Conservation (phyloP, 495 filamentous ascomycete genomes). For the Penicillium dipodomyicola region DNA sequence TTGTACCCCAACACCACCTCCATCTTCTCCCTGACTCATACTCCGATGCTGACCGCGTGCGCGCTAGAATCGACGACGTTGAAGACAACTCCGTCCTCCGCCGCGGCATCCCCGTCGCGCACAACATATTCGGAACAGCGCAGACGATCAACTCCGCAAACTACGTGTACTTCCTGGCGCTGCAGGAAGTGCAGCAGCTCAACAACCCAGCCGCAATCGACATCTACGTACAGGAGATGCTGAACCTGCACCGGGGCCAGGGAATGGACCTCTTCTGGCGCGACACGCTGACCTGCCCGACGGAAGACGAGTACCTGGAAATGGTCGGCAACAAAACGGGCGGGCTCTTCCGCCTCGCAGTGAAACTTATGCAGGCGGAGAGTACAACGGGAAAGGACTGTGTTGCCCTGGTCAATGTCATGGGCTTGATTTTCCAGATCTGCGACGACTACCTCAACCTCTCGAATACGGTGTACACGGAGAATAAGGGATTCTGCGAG, state of each 20-base stretch:
- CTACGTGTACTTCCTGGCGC: constrained; percentile 91
- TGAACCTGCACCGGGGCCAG: constrained; percentile 93
- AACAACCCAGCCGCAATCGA: constrained; percentile 65
- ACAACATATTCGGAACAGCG: constrained; percentile 90
- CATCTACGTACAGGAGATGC: constrained; percentile 83
- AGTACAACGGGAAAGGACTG: constrained; percentile 63
- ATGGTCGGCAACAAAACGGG: constrained; percentile 99
- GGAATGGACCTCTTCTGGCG: constrained; percentile 98
- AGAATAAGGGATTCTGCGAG: constrained; percentile 93
- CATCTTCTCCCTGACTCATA: background rate
- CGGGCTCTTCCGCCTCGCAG: constrained; percentile 87
- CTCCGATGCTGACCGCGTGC: background rate
- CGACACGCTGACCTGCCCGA: constrained; percentile 88
- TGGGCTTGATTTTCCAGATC: constrained; percentile 95
- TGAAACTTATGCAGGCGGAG: constrained; percentile 96
- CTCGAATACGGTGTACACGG: constrained; percentile 63
- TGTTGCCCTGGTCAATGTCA: constrained; percentile 80
- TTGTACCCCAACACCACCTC: background rate
- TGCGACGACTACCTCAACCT: constrained; percentile 96
- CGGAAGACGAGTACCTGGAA: constrained; percentile 94
- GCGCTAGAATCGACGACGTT: constrained; percentile 75
- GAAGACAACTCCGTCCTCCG: constrained; percentile 82
- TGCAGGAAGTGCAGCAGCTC: constrained; percentile 77
- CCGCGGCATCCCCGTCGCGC: constrained; percentile 86
- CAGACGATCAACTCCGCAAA: constrained; percentile 98